These are phyloP conservation scores for Polyporus arcularius DNA, from an alignment of 768 basidiomycete species.

Conservation along the genomic window DNA sequence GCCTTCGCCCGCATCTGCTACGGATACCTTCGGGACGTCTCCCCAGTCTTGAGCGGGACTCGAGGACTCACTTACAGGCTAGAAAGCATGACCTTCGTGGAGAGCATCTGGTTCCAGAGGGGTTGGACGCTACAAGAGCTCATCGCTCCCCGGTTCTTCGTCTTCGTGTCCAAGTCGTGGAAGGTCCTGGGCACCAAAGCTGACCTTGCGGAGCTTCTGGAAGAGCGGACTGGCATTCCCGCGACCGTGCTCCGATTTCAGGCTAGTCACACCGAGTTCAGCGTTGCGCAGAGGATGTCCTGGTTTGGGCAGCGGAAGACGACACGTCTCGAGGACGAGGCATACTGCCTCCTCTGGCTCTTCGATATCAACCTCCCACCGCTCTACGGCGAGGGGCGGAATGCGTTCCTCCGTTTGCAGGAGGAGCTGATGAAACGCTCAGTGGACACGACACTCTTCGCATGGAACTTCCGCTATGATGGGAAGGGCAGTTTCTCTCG, in stretches of 20 bases:
- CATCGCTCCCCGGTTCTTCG: neutral
- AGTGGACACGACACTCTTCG: neutral
- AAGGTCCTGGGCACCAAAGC: neutral
- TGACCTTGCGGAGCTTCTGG: neutral
- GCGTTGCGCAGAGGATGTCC: neutral
- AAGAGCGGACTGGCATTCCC: neutral
- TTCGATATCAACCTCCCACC: slow-evolving; percentile 1
- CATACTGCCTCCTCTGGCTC: slow-evolving; percentile 3
- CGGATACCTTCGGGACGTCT: slow-evolving; percentile 8
- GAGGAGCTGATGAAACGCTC: neutral
- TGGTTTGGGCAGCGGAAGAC: neutral
- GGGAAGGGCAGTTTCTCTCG: too few relatives aligned
- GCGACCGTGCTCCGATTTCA: neutral
- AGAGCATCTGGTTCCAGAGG: neutral
- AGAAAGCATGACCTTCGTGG: neutral
- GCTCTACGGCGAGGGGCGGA: neutral
- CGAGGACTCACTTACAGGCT: neutral
- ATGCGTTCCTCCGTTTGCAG: neutral
- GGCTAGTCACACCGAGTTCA: neutral
- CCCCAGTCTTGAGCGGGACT: neutral
- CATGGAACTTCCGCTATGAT: neutral
- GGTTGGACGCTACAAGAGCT: slow-evolving; percentile 1
- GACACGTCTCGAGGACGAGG: slow-evolving; percentile 4
- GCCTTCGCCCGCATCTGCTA: neutral
- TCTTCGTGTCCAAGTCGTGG: neutral